Evolutionary conservation across 805 yeast species (phyloP).

Genomic region (Saccharomycopsis vini): DNA sequence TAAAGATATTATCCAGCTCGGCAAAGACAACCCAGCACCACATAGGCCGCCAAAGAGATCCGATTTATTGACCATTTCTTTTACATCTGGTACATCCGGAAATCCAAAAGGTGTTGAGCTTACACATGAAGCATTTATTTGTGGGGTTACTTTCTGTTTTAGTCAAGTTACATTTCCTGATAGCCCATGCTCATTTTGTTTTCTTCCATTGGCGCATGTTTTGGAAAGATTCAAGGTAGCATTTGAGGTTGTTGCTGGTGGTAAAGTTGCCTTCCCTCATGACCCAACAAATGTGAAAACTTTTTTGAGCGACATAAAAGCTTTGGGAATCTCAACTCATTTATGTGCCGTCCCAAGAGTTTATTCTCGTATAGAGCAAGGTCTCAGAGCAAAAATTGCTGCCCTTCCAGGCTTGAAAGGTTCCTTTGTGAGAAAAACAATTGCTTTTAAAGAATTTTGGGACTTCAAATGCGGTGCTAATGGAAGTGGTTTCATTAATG

Average conservation of each 20-base stretch:
- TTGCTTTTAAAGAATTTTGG: slow-evolving; percentile 13
- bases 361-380: slow-evolving; percentile 44
- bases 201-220: slow-evolving; percentile 51
- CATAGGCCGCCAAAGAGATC: slow-evolving; percentile 35
- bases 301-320: slow-evolving; percentile 41
- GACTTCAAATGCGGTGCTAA: slow-evolving; percentile 7
- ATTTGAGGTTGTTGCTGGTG: slow-evolving; percentile 29
- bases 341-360: slow-evolving; percentile 50
- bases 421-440: slow-evolving; percentile 2
- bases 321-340: slow-evolving; percentile 34
- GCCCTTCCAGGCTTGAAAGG: slow-evolving; percentile 17
- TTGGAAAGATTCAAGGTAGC: slow-evolving; percentile 33
- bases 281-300: slow-evolving; percentile 34
- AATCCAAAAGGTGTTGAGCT: slow-evolving; percentile 52
- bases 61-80: slow-evolving; percentile 43
- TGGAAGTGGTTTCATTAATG: slow-evolving; percentile 9
- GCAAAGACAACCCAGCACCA: slow-evolving; percentile 30
- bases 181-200: slow-evolving; percentile 35
- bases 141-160: slow-evolving; percentile 10
- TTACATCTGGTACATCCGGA: slow-evolving; percentile 63
- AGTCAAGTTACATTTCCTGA: slow-evolving; percentile 25
- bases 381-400: slow-evolving; percentile 26
- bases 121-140: slow-evolving; percentile 27
- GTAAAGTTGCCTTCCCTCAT: slow-evolving; percentile 38
- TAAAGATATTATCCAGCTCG: slow-evolving; percentile 28